Conservation (phyloP, 2,329 filamentous ascomycete genomes). For the Lachnellula hyalina region DNA sequence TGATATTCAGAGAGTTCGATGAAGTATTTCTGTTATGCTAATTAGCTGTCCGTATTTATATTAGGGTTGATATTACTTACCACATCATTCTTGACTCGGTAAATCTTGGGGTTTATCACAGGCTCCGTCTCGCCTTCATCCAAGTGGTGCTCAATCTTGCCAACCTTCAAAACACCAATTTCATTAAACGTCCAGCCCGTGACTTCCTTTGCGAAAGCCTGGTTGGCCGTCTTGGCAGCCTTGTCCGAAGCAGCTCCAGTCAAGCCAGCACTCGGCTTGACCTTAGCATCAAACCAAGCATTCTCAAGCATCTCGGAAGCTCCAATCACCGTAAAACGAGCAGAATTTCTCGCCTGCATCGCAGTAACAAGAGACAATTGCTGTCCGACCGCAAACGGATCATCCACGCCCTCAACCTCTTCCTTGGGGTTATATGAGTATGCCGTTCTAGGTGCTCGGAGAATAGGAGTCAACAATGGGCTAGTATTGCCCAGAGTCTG, state of each 20-base stretch:
- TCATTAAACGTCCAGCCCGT: slow-evolving; percentile 98
- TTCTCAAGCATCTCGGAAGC: slow-evolving; percentile 84
- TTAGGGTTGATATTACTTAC: slow-evolving; percentile 52
- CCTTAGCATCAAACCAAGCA: slow-evolving; percentile 79
- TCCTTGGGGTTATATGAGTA: slow-evolving; percentile 96
- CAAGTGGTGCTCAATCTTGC: slow-evolving; percentile 73
- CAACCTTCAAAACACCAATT: slow-evolving; percentile 80
- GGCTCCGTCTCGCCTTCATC: slow-evolving; percentile 47
- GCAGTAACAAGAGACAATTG: slow-evolving; percentile 83
- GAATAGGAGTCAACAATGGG: slow-evolving; percentile 71
- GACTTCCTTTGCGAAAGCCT: slow-evolving; percentile 77
- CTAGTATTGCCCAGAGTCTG: slow-evolving; percentile 73
- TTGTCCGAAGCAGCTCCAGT: slow-evolving; percentile 39
- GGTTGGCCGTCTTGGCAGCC: slow-evolving; percentile 64
- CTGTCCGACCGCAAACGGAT: slow-evolving; percentile 76
- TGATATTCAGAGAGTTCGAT: slow-evolving; percentile 86
- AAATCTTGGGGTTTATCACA: slow-evolving; percentile 76
- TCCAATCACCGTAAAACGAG: slow-evolving; percentile 79
- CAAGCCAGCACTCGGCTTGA: slow-evolving; percentile 45
- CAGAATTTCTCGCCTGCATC: slow-evolving; percentile 89
- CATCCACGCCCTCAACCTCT: slow-evolving; percentile 65
- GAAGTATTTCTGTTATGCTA: slow-evolving; percentile 11
- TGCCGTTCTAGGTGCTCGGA: slow-evolving; percentile 76
- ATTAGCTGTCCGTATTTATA: slow-evolving; percentile 5
- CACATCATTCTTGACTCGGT: slow-evolving; percentile 94